Evolutionary conservation across 1,284 basidiomycete species (phyloP), one percentile per base, ranked within the genome.

Genomic region (Cryptococcus sp.): DNA sequence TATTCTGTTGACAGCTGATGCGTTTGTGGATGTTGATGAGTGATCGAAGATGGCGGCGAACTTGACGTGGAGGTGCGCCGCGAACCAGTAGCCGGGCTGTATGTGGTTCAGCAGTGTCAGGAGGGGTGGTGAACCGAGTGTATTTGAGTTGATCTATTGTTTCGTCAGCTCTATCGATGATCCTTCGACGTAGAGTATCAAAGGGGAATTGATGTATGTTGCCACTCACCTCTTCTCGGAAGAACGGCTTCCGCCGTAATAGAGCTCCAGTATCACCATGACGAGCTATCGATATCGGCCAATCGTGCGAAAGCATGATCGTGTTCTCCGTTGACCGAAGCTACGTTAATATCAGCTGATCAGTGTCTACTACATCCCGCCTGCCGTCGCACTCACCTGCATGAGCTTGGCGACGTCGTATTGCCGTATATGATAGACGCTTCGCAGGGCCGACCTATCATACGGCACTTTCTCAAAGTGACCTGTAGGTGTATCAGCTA

Each of bases 251-350:
- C 49, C 84, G 84, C 10, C 85, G 82, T 20, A 98, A 79, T 1
- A 99, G 82, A 17, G 68, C 80, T 3, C 74, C 69, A 1, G 86
- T 79, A 71, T 98, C 84, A 8, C 95, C 94, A 66, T 91, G 83
- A 20, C 86, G 85, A 58, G 89, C 91, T 62, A 99, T 94, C 1
- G 84, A 84, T 50, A 86, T 85, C 0, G 96, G 96, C 96, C 95
- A 99, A 79, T 99, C 95, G 75, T 99, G 96, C 1, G 93, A 96
- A 20, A 99, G 81, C 78, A 97, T 90, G 35, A 98, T 84, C 43
- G 87, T 81, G 22, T 60, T 53, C 5, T 54, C 38, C 15, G 35
- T n/a, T 23, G 57, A 47, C 6, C 59, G 54, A 35, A 51, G 65
- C 54, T 48, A 47, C n/a, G 23, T 46, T 5, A 15, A 35, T 47